phyloP scores from a whole-genome alignment of 192 early-diverging fungal species.

The Cetraspora pellucida region DNA sequence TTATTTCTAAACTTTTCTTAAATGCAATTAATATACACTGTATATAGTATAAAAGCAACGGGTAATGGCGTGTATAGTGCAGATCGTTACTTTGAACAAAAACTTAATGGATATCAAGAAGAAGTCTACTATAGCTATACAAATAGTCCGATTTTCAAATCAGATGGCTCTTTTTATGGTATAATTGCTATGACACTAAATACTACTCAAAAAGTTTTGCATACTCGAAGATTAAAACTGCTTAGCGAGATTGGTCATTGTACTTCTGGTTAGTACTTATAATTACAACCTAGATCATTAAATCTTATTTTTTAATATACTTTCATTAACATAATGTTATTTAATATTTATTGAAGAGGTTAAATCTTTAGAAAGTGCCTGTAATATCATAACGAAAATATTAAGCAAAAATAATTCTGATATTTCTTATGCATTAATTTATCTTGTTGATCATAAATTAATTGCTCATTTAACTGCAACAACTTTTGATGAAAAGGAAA shows the following conservation, averaged over 20 bases:
- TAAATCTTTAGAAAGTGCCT: no score
- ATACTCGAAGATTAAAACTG: conserved; percentile 39
- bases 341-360: no score
- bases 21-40: no score
- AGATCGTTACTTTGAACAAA: not conserved
- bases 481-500: conserved; percentile 25
- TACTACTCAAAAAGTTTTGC: conserved; percentile 40
- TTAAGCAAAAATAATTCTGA: not conserved
- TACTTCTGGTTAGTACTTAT: not conserved
- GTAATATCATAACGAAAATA: no score
- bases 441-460: not conserved
- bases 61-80: not conserved
- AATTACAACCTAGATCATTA: not conserved
- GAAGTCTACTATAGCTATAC: not conserved
- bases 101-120: conserved; percentile 32
- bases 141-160: conserved; percentile 40
- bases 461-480: not conserved
- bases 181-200: conserved; percentile 37
- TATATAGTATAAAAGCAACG: conserved; percentile 9
- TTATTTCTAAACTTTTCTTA: no score
- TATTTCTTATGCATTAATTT: conserved; percentile 11
- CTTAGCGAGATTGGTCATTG: conserved; percentile 40
- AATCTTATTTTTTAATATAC: no score
- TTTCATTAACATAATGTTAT: no score
- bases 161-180: conserved; percentile 38